Evolutionary conservation across 148 eudicot species (phyloP), one percentile per base, ranked within the genome.

Genomic region (Cornus florida): DNA sequence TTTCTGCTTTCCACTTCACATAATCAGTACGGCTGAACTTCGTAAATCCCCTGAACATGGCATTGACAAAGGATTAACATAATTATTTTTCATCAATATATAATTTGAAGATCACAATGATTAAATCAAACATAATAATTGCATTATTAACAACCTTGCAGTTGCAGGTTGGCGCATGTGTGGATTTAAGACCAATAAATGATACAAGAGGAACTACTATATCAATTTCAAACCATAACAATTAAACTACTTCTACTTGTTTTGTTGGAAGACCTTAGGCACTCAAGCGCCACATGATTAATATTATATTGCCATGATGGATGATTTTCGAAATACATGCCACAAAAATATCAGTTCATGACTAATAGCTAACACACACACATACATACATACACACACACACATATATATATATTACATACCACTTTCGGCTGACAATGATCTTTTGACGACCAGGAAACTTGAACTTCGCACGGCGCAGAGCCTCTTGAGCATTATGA

Each of bases 391-490:
- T 7, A 39, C 48, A 7, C 7, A 39, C 5, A 7, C 7, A 4
- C 7, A 7, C 43, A 39, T 39, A 7, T 4, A 7, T 7, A 39
- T 39, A 39, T 39, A 39, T 39, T 28, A 28, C 28, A 28, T 84
- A 88, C 91, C 91, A 88, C 78, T 88, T 88, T 82, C 91, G 80
- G 84, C 89, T 86, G 77, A 86, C 84, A 78, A 88, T 88, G 77
- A 88, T 88, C 84, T 88, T 88, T 66, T 88, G 91, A 67, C 91
- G 89, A 14, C 91, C 91, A 82, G 91, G 91, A 70, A 88, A 88
- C 86, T 88, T 88, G 80, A 88, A 88, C 80, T 88, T 88, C 19
- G 90, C 90, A 70, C 90, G 86, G 70, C 90, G 90, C 67, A 88
- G 78, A 32, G 90, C 88, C 81, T 88, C 90, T 62, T 85, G 88